A percentile compares a stretch with the other conserved stretches of the same genome.
These are phyloP conservation scores for Garcia nutans DNA, from an alignment of 345 rosid species.

Conservation along the genomic window DNA sequence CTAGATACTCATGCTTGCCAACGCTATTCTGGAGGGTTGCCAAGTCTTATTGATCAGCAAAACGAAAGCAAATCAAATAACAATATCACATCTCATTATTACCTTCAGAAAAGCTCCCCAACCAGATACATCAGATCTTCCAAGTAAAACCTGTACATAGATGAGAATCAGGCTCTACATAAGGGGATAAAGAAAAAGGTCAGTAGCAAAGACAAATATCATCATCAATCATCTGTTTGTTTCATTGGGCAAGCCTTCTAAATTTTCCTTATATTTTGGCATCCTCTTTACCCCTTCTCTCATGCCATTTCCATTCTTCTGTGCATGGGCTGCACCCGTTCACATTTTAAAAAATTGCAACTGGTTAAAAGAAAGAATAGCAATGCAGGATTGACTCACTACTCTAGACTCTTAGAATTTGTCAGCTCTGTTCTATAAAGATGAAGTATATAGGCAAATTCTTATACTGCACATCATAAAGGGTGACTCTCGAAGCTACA, in stretches of 20 bases:
- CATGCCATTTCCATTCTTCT: background rate
- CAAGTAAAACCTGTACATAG: conserved; percentile 80
- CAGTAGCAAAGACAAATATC: background rate
- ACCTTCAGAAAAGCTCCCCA: conserved; percentile 99
- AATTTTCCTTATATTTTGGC: background rate
- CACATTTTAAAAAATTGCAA: background rate
- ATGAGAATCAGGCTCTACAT: conserved; percentile 2
- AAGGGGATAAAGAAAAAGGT: background rate
- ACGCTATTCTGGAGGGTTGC: conserved; percentile 71
- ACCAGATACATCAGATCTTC: conserved; percentile 97
- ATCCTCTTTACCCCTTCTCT: background rate
- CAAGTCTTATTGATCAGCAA: conserved; percentile 16
- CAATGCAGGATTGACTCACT: too few species aligned
- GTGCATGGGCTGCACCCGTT: background rate
- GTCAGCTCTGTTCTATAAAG: too few species aligned
- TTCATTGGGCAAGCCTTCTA: background rate
- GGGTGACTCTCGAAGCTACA: too few species aligned
- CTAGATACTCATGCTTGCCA: conserved; percentile 92
- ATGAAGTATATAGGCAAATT: background rate
- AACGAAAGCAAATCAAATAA: background rate
- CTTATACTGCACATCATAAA: too few species aligned
- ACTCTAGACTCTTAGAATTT: too few species aligned
- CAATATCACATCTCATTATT: conserved; percentile 16
- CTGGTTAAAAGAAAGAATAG: too few species aligned
- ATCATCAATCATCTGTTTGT: background rate